Conservation (phyloP, 2,329 filamentous ascomycete genomes). For the Penicillium brasilianum region DNA sequence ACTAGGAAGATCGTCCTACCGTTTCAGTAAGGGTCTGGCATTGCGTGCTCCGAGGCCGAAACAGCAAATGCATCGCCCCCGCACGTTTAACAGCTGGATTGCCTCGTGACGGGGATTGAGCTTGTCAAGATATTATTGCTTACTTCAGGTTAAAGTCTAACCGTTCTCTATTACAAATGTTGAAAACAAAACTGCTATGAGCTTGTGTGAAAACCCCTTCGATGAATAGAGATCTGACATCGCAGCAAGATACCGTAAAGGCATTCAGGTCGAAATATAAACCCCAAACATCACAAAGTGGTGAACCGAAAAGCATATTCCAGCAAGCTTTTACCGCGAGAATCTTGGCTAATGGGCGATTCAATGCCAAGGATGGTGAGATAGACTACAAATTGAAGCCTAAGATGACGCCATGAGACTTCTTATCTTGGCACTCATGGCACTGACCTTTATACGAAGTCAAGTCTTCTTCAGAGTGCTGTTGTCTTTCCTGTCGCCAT, state of each 20-base stretch:
- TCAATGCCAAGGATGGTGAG: slow-evolving; percentile 2
- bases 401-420: slow-evolving; percentile 1
- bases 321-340: neutral
- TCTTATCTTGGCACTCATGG: neutral
- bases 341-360: neutral
- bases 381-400: neutral
- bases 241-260: neutral
- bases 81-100: neutral
- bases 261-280: neutral
- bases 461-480: neutral
- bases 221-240: neutral
- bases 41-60: slow-evolving; percentile 2
- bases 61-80: neutral
- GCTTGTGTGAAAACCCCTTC: neutral
- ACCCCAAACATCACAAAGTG: neutral
- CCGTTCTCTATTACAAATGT: too few relatives aligned
- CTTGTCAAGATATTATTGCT: neutral
- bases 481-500: neutral
- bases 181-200: neutral
- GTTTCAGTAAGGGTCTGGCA: neutral
- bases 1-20: too few relatives aligned
- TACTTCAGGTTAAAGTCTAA: neutral
- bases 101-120: neutral
- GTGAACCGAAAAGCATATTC: neutral
- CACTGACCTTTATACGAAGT: neutral